A percentile compares a stretch with the other conserved stretches of the same genome.
Conservation (phyloP, 306 rosid species). For the Cucumis cinereus region DNA sequence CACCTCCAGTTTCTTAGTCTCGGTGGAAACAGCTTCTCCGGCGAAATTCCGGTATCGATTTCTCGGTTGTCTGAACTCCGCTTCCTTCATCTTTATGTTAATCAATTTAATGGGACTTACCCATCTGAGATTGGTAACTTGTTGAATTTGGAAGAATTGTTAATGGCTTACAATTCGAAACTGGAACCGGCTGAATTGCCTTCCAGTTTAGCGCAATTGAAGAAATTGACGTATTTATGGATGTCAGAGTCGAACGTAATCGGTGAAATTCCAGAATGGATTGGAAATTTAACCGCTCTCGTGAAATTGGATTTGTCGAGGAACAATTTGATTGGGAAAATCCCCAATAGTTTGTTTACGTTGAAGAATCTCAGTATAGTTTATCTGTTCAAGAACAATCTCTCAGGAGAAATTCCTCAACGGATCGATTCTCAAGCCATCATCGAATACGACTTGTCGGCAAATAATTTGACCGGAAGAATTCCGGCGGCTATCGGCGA, state of each 20-base stretch:
- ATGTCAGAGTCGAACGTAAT: conserved; percentile 24
- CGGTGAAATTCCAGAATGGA: conserved; percentile 41
- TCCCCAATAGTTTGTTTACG: conserved; percentile 37
- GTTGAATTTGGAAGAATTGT: conserved; percentile 35
- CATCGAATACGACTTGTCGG: conserved; percentile 28
- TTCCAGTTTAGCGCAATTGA: conserved; percentile 27
- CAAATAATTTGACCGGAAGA: conserved; percentile 27
- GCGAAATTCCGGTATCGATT: conserved; percentile 39
- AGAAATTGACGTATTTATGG: conserved; percentile 27
- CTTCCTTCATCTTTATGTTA: conserved; percentile 13
- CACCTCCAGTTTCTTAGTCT: conserved; percentile 32
- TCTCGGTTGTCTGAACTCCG: conserved; percentile 33
- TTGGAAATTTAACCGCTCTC: conserved; percentile 43
- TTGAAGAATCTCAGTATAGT: conserved; percentile 30
- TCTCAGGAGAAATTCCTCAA: conserved; percentile 45
- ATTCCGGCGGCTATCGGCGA: conserved; percentile 51
- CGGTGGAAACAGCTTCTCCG: conserved; percentile 29
- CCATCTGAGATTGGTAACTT: conserved; percentile 46
- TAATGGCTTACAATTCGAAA: conserved; percentile 3
- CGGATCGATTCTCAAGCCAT: conserved; percentile 33
- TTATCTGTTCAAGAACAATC: conserved; percentile 23
- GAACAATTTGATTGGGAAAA: conserved; percentile 32
- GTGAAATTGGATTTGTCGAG: conserved; percentile 27
- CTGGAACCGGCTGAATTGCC: conserved; percentile 28
- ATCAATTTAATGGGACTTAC: conserved; percentile 28